Base-by-base conservation (phyloP, 225 moss, liverwort and hornwort species). In the Lunularia cruciata region DNA sequence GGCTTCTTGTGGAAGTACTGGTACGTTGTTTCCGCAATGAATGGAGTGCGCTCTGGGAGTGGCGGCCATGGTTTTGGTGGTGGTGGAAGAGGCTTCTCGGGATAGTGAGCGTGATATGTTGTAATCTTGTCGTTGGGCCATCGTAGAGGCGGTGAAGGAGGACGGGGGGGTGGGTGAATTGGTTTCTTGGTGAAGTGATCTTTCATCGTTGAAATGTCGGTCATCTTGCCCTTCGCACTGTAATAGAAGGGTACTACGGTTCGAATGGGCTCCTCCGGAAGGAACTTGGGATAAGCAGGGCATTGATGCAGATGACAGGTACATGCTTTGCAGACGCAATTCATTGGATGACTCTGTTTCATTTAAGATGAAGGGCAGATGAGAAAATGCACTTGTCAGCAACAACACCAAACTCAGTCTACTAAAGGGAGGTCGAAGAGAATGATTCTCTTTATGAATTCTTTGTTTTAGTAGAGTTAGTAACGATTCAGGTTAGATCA, bases 1-100 rank as follows among this genome's bases (percentile, higher is more conserved):
- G 78, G 78, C 75, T 77, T 82, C 74, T 82, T 82, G 58, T 75
- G 75, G 78, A 75, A 82, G 63, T 82, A 78, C 56, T 82, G 78
- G 82, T 82, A 78, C 8, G 78, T 78, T 1, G 78, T 82, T 20
- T 82, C 77, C 6, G 69, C 78, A 3, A 78, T 67, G 72, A 78
- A 82, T 9, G 82, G 82, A 1, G 78, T 82, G 18, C 78, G 63
- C 46, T 75, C 78, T 0, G 75, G 78, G 61, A 82, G 68, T 12
- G 82, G 82, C 32, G 82, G 82, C 82, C 82, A 82, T 30, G 82
- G 78, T 47, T 77, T 78, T 31, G 82, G 78, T 1, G 74, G 78
- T 14, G 77, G 77, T 2, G 82, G 82, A 11, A 78, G 35, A 12
- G 77, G 77, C 45, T 82, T 82, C 75, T 82, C 78, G 6, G 82